Evolutionary conservation across 2,329 filamentous ascomycete genomes (phyloP), one percentile per base, ranked within the genome.

Genomic region (Sporothrix brunneoviolacea): DNA sequence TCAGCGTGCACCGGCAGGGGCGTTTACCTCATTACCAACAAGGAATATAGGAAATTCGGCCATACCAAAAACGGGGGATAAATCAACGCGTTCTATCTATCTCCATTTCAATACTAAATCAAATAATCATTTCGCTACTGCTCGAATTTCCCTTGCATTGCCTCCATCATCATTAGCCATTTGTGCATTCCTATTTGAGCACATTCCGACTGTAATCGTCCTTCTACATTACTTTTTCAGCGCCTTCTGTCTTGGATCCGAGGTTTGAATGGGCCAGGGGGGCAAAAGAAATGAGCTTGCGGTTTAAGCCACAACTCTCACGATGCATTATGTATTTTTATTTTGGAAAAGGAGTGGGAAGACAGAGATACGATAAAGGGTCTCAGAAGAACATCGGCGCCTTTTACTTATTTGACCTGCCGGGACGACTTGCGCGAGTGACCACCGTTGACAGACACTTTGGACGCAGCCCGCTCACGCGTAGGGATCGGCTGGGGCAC

Each of bases 401-500:
- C 22, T 27, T 12, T 35, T 28, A 13, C 10, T 44, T 24, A 39
- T 36, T 44, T 24, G 32, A 44, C 13, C 40, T 50, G 47, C 10
- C 53, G 53, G 2, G 18, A 55, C 24, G 51, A 48, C 46, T 66
- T 65, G 52, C 62, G 58, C 51, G 61, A 60, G 58, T 65, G 63
- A n/a, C 56, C 54, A 19, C 53, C 32, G 24, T 36, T 55, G 53
- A 57, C 62, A 36, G 60, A 60, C 12, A 58, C 62, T 59, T 67
- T 64, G 40, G 62, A 68, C 30, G 61, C 52, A 30, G 62, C 63
- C 35, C 64, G 54, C 51, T 66, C 61, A 32, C 66, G 69, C 36
- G 61, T 64, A 30, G 73, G 71, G 24, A 75, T 65, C 19, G 58
- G 49, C 45, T 56, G 53, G 27, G 65, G 66, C 35, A 62, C 55